Evolutionary conservation across 169 alveolate species (phyloP).

Genomic region (Eimeria maxima): DNA sequence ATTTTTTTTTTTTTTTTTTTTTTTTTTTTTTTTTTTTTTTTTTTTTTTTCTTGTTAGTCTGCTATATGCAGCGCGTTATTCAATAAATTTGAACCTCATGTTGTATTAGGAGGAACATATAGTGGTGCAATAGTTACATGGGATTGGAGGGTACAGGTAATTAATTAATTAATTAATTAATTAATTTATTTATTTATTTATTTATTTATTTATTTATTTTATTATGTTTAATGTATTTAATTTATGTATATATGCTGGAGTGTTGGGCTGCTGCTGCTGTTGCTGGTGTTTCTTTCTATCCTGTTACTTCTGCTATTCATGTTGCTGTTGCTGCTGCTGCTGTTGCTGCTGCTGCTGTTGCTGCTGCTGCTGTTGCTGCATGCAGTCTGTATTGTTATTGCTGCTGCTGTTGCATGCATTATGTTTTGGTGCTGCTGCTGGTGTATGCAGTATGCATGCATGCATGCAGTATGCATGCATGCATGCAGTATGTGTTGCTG

Average conservation of each 20-base stretch:
- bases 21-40: neutral
- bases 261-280: too few species aligned
- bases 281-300: too few species aligned
- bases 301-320: too few species aligned
- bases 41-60: constrained; percentile 77
- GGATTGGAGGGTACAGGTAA: constrained; percentile 95
- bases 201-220: too few species aligned
- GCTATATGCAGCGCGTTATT: constrained; percentile 93
- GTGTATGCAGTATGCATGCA: too few species aligned
- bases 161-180: neutral
- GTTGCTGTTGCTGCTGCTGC: too few species aligned
- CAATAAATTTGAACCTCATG: constrained; percentile 92
- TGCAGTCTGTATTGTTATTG: neutral
- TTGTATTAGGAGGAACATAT: constrained; percentile 95
- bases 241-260: too few species aligned
- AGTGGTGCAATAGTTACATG: constrained; percentile 94
- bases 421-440: neutral
- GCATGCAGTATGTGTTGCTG: too few species aligned
- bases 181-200: neutral
- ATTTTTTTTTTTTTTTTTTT: too few species aligned
- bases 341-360: too few species aligned
- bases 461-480: too few species aligned
- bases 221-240: too few species aligned
- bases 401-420: neutral
- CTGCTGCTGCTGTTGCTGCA: neutral